Base-by-base conservation (phyloP, 2,329 filamentous ascomycete species). In the Xylaria sp. region DNA sequence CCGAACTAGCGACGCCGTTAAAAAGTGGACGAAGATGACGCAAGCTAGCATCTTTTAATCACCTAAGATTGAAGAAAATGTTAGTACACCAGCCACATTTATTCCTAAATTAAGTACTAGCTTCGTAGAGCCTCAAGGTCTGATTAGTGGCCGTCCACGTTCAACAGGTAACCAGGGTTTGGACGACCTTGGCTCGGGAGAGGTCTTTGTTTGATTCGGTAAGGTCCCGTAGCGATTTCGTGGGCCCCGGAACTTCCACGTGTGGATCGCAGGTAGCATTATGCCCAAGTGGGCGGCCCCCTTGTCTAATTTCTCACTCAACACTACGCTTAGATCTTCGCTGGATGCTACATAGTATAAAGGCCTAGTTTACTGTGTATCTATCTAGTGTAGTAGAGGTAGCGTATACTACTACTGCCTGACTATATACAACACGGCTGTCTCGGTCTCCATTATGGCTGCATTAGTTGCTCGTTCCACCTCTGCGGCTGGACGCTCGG, bases 401-500 rank as follows among this genome's bases (percentile, higher is more conserved):
- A n/a, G n/a, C n/a, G 48, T 37, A 51, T 60, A 51, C n/a, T 10
- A 46, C 27, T 58, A 13, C 7, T 35, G 13, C 31, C 7, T 35
- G 7, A 48, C 29, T 35, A 60, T 33, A 52, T 43, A 35, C 47
- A 53, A 27, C 46, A 43, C n/a, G 51, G 38, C 35, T 53, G 54
- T 62, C 62, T 58, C 54, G 55, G 59, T 62, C 43, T 48, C 59
- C 56, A 61, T 54, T 43, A 29, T 61, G 62, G 59, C 64, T 68
- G 56, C 67, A 64, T 63, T 60, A 59, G 64, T 59, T 56, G 44
- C 55, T 49, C 54, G 55, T 48, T 43, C 62, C 53, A 59, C 52
- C 44, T 58, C 37, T 67, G 62, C 62, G 64, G 57, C 62, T 67
- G 65, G 56, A 58, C 44, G 58, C 61, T 63, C 41, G 49, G 49